Evolutionary conservation across 2,329 filamentous ascomycete species (phyloP), one percentile per base, ranked within the genome.

Genomic region (Aspergillus ochraceoroseus): DNA sequence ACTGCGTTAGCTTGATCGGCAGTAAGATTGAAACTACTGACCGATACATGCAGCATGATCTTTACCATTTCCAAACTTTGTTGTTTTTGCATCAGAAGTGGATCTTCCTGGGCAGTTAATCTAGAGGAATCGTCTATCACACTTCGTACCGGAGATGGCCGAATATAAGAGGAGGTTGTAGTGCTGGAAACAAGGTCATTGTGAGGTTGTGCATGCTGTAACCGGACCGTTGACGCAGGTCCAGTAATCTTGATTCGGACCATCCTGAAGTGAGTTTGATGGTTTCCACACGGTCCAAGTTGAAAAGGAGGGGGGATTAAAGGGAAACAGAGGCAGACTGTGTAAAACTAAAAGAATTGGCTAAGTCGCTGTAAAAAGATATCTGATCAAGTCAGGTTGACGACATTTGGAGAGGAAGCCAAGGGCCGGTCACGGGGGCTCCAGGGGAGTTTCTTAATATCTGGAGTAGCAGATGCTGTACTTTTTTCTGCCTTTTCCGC

Each of bases 21-120:
- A 29, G 23, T 11, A 26, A 2, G 17, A 15, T 13, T 19, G 15
- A 22, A 27, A 31, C 23, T 9, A 62, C 67, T 59, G 46, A 72
- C 66, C 12, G 67, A 66, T 28, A 68, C 62, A 48, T 72, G 70
- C 7, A 74, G 52, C 50, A 72, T 62, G 3, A 69, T 71, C 53
- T 72, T 70, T 9, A 71, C 62, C 27, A 73, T 53, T 39, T 70
- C 68, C 26, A 67, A 56, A 43, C 70, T 74, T 46, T 73, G 70
- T 37, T 64, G 59, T 41, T n/a, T n/a, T n/a, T 68, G 66, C 32
- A 56, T 63, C 8, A 62, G 44, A 2, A 43, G 44, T 18, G 53
- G 41, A 8, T 31, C 38, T 38, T 49, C 41, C 23, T 46, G 31
- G 6, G 41, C 18, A n/a, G 17, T 22, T 28, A 45, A 41, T 26